Conservation (phyloP, 192 early-diverging fungal species). For the Linnemannia elongata region DNA sequence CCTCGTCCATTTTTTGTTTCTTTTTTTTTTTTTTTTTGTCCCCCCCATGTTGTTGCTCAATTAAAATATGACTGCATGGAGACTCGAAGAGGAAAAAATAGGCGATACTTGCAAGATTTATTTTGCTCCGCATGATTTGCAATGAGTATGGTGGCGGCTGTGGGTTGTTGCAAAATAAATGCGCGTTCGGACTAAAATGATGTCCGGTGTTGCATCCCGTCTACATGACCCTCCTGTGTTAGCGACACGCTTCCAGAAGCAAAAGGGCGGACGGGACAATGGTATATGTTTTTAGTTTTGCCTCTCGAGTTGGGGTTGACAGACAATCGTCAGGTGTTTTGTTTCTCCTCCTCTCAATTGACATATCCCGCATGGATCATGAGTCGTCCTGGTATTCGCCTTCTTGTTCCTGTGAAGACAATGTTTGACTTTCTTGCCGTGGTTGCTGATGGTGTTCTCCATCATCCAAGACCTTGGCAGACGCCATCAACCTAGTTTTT, state of each 20-base stretch:
- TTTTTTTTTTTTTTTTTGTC: not conserved
- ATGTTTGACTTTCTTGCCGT: not conserved
- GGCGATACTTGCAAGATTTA: not conserved
- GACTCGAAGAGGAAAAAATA: not conserved
- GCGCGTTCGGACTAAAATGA: not conserved
- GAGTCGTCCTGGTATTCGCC: conserved; percentile 20
- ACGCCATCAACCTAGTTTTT: conserved; percentile 30
- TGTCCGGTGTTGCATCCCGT: no score
- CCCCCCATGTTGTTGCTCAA: not conserved
- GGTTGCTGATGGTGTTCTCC: conserved; percentile 3
- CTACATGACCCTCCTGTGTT: no score
- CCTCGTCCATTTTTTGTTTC: not conserved
- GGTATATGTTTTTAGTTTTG: no score
- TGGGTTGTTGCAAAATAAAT: not conserved
- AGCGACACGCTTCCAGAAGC: no score
- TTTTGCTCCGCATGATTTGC: not conserved
- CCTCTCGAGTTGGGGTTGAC: no score
- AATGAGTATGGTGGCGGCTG: not conserved
- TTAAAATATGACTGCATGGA: not conserved
- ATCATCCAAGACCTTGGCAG: conserved; percentile 23
- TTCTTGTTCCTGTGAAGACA: not conserved
- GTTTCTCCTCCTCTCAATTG: not conserved
- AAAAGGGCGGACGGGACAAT: no score
- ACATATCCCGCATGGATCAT: not conserved
- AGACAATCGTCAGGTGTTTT: no score